A percentile compares a stretch with the other conserved stretches of the same genome.
Conservation (phyloP, 139 green algal genomes). For the Spirogloea muscicola region DNA sequence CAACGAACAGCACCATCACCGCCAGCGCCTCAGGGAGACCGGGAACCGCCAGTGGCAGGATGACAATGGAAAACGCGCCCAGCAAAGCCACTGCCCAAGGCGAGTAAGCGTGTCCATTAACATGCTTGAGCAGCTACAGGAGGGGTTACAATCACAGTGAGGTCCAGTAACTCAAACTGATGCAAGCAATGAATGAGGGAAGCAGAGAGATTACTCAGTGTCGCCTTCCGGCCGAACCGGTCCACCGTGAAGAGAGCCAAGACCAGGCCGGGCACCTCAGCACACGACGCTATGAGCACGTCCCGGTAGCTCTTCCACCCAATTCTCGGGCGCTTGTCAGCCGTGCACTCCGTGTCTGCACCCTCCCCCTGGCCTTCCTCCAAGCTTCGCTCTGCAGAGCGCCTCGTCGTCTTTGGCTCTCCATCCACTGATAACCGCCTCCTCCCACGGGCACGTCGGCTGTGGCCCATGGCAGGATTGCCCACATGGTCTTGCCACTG, state of each 20-base stretch:
- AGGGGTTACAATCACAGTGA: too few species aligned
- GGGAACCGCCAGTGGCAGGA: slow-evolving; percentile 22
- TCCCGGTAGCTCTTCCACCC: slow-evolving; percentile 34
- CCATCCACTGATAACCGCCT: too few species aligned
- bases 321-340: slow-evolving; percentile 8
- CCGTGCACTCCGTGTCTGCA: slow-evolving; percentile 11
- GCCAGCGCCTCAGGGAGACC: slow-evolving; percentile 19
- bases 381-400: too few species aligned
- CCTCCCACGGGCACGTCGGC: too few species aligned
- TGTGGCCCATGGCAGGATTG: too few species aligned
- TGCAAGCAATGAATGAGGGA: slow-evolving; percentile 10
- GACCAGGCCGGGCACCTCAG: slow-evolving; percentile 58
- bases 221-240: slow-evolving; percentile 19
- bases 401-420: too few species aligned
- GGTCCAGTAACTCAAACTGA: too few species aligned
- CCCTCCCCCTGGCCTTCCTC: not conserved
- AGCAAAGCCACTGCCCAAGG: too few species aligned
- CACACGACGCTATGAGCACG: slow-evolving; percentile 53
- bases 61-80: too few species aligned
- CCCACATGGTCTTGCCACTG: too few species aligned
- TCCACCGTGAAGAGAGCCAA: slow-evolving; percentile 54
- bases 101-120: too few species aligned
- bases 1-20: slow-evolving; percentile 57
- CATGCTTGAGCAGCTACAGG: too few species aligned
- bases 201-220: slow-evolving; percentile 11